These are phyloP conservation scores for Fraxinus xanthoxyloides DNA, from an alignment of 305 asterid genomes.

Conservation along the genomic window DNA sequence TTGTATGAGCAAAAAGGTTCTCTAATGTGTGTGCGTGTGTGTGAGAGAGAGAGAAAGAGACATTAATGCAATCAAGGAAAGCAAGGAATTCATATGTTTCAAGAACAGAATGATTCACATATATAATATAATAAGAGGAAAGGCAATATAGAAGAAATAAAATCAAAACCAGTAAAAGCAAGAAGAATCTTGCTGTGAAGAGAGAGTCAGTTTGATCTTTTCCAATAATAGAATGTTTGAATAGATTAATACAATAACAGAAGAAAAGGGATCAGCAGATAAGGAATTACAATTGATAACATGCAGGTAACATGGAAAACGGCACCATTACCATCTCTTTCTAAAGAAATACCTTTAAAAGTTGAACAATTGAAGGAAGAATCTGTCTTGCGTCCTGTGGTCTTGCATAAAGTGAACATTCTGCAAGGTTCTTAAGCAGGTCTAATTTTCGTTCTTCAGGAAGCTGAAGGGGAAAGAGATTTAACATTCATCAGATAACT, in stretches of 20 bases:
- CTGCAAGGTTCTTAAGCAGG: conserved; percentile 85
- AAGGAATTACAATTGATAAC: conserved; percentile 4
- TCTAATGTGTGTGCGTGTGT: not conserved
- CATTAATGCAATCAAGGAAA: not conserved
- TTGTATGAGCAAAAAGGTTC: not conserved
- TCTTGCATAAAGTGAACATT: conserved; percentile 71
- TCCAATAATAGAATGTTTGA: not conserved
- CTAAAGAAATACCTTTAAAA: conserved; percentile 59
- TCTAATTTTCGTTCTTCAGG: conserved; percentile 72
- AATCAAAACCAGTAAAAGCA: conserved; percentile 1
- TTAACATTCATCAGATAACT: conserved; percentile 23
- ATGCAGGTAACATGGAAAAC: not conserved
- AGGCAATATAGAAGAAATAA: not conserved
- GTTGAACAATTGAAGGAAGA: conserved; percentile 85
- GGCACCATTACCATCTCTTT: conserved; percentile 16
- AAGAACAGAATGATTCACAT: not conserved
- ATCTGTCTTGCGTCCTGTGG: conserved; percentile 86
- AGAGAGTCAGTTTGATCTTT: not conserved
- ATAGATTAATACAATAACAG: not conserved
- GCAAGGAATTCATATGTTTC: not conserved
- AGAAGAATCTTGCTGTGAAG: not conserved
- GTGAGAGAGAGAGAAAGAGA: not conserved
- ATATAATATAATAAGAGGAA: not conserved
- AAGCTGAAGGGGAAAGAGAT: conserved; percentile 49
- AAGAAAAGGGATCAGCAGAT: not conserved